Conservation (phyloP, 441 rosid species). For the Gossypium davidsonii region DNA sequence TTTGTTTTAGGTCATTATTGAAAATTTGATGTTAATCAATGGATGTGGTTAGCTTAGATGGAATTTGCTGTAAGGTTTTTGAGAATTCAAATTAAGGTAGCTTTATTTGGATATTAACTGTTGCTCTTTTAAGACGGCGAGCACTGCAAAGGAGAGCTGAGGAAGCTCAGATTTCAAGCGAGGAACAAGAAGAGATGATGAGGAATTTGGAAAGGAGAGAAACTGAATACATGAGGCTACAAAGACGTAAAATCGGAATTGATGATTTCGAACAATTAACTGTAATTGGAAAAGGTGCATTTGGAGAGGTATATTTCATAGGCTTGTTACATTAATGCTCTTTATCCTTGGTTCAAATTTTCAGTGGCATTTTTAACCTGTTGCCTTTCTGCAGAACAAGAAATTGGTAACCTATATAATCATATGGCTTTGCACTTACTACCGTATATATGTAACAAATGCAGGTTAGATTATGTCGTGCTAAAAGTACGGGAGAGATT, state of each 20-base stretch:
- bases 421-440: background rate
- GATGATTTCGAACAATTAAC: conserved; percentile 88
- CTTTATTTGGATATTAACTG: background rate
- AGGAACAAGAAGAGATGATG: conserved; percentile 87
- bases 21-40: background rate
- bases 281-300: conserved; percentile 88
- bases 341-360: background rate
- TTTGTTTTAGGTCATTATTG: background rate
- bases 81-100: background rate
- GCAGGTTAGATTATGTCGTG: conserved; percentile 83
- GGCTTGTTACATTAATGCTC: background rate
- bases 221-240: conserved; percentile 85
- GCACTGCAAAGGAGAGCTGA: conserved; percentile 74
- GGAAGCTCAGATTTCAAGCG: conserved; percentile 72
- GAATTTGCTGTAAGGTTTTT: background rate
- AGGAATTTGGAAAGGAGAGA: conserved; percentile 82
- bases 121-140: conserved; percentile 51
- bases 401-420: background rate
- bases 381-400: background rate
- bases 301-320: conserved; percentile 62
- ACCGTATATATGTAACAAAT: conserved; percentile 3
- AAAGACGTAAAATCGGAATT: conserved; percentile 84
- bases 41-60: background rate
- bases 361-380: background rate
- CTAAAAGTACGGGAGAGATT: conserved; percentile 72